Conservation (phyloP, 139 green algal species). For the Chlamydomonas applanata region DNA sequence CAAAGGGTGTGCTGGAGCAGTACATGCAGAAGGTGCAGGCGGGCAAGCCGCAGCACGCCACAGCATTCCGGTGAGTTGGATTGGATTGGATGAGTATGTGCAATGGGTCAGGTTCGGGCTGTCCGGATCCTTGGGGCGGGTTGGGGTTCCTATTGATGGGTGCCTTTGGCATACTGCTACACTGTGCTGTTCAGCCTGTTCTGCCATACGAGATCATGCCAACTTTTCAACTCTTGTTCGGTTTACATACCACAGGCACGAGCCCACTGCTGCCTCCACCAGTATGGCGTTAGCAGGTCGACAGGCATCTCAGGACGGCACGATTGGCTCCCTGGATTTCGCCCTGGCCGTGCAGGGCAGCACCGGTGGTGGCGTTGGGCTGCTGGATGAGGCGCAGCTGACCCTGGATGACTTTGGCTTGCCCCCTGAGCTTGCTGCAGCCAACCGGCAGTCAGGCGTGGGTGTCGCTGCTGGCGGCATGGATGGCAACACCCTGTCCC, state of each 20-base stretch:
- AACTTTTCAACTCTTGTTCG: no score
- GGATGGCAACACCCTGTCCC: neutral
- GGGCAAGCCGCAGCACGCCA: neutral
- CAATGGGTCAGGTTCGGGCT: no score
- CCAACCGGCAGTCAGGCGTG: neutral
- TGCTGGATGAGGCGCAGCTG: conserved; percentile 27
- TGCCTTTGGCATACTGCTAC: no score
- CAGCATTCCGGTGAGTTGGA: neutral
- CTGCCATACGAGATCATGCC: no score
- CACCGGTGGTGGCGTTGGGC: neutral
- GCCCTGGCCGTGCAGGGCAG: neutral
- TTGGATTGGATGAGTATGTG: no score
- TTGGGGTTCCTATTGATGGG: no score
- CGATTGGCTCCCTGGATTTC: neutral
- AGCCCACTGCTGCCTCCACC: no score
- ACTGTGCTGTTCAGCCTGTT: no score
- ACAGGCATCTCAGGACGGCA: neutral
- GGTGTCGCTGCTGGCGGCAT: neutral
- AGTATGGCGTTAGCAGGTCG: no score
- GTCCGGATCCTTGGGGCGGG: no score
- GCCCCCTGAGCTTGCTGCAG: conserved; percentile 45
- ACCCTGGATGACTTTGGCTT: conserved; percentile 55
- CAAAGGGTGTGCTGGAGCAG: conserved; percentile 9
- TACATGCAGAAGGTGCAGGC: conserved; percentile 11
- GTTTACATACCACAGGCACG: no score